Evolutionary conservation across 208 protist species (phyloP), one percentile per base, ranked within the genome.

Genomic region (Trypanosoma avium): DNA sequence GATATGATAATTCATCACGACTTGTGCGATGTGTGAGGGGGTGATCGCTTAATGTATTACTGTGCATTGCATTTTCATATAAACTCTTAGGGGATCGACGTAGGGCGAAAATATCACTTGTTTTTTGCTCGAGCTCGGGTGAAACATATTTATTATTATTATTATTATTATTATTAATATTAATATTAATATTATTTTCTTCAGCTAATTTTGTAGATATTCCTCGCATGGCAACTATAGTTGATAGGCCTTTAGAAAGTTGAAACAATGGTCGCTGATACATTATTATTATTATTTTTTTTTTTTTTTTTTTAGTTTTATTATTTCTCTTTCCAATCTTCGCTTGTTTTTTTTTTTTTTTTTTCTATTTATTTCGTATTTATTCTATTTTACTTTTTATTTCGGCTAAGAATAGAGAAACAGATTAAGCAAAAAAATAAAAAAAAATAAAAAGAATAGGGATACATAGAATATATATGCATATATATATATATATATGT

Each of bases 1-100:
- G 82, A 60, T 95, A 95, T 29, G 84, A 68, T 13, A 92, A 75
- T 67, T 95, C 88, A 57, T 92, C 79, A 47, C 84, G 77, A 56
- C 73, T 88, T 33, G 85, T 85, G 40, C 86, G 80, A 77, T 95
- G 85, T 7, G 88, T 95, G 26, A 92, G 70, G 35, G 88, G 85
- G 71, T 95, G 79, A 38, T 95, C 85, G 0, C 74, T 86, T 22
- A 95, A 73, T 5, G 85, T 91, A 78, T 92, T 95, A 79, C 85
- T 92, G 75, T 95, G 86, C 88, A 95, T 95, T 17, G 53, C 59
- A n/a, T 82, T 76, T 33, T 87, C 82, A 55, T 90, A 89, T 36
- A 95, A 73, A 29, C 81, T 90, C 13, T 73, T 86, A 24, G 88
- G 88, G 0, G 83, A 62, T 52, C 84, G 76, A 22, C 88, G 88